A percentile compares a stretch with the other conserved stretches of the same genome.
Conservation (phyloP, 1,284 basidiomycete species). For the Ceratobasidium sp. region DNA sequence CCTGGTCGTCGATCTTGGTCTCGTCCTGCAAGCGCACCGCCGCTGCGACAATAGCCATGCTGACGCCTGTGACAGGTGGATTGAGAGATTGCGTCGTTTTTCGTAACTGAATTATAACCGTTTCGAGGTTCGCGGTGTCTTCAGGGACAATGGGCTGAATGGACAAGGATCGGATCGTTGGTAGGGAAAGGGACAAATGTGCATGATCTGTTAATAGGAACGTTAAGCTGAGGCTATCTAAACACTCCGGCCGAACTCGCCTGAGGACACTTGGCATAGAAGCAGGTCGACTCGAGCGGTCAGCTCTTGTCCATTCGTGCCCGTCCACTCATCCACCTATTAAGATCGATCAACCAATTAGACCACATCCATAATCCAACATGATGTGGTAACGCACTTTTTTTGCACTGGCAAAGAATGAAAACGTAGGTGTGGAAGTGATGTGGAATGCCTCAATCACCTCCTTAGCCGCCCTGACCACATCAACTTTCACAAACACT, state of each 20-base stretch:
- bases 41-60: not conserved
- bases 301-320: conserved; percentile 73
- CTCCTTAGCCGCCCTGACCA: conserved; percentile 68
- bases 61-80: not conserved
- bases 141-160: conserved; percentile 79
- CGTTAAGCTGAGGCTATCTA: not conserved
- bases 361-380: not conserved
- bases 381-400: conserved; percentile 61
- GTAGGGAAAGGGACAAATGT: conserved; percentile 71
- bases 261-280: conserved; percentile 78
- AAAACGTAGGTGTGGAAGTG: conserved; percentile 84
- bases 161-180: conserved; percentile 70
- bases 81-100: not conserved
- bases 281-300: conserved; percentile 75
- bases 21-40: not conserved
- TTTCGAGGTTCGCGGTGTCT: conserved; percentile 59
- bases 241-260: conserved; percentile 58
- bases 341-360: not conserved
- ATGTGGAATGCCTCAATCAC: conserved; percentile 74
- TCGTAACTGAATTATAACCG: not conserved
- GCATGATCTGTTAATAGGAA: conserved; percentile 70
- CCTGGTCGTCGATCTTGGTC: not conserved
- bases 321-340: conserved; percentile 76
- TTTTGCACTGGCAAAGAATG: conserved; percentile 80
- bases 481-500: conserved; percentile 83